Base-by-base conservation (phyloP, 192 early-diverging fungal species). In the Oehlia diaphana region DNA sequence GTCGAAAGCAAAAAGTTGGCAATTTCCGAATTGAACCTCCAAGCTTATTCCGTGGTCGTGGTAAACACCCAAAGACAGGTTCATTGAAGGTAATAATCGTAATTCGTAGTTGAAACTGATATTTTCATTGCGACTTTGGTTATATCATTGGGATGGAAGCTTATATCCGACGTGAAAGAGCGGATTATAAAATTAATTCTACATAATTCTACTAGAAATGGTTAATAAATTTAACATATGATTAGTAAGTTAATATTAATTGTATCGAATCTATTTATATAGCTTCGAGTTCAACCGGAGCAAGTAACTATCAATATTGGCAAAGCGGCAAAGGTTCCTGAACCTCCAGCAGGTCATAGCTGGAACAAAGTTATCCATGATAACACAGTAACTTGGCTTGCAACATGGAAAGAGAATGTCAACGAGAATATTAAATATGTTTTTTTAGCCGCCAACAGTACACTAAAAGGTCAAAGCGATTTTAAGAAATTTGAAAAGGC, bases 401-500 rank as follows among this genome's bases (percentile, higher is more conserved):
- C 98, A 2, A 97, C 89, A 49, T 99, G 98, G 98, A 98, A 96
- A 82, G 98, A 99, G 80, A 99, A 98, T 84, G 94, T 99, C 71
- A 98, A 99, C 84, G 92, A 91, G 33, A 90, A 87, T 74, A 92
- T 88, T 79, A 99, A 99, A 82, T 99, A 99, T 83, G 95, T 99
- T 33, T 96, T 96, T 79, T 89, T 99, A 82, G 96, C 95, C 3
- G 96, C 97, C 4, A 93, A 88, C 39, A 96, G 94, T 77, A 93
- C 95, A n/a, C 87, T 96, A 76, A 99, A 99, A 82, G 98, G 96
- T 50, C 93, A 95, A 83, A 97, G 96, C 78, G 98, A 99, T 79
- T 82, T 95, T 80, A 92, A 93, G 81, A 99, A 99, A 88, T 99
- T 97, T 81, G 96, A 99, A 70, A 98, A 95, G 81, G 95, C 98